Evolutionary conservation across 371 early-diverging fungal species (phyloP), one percentile per base, ranked within the genome.

Genomic region (Coemansia sp.): DNA sequence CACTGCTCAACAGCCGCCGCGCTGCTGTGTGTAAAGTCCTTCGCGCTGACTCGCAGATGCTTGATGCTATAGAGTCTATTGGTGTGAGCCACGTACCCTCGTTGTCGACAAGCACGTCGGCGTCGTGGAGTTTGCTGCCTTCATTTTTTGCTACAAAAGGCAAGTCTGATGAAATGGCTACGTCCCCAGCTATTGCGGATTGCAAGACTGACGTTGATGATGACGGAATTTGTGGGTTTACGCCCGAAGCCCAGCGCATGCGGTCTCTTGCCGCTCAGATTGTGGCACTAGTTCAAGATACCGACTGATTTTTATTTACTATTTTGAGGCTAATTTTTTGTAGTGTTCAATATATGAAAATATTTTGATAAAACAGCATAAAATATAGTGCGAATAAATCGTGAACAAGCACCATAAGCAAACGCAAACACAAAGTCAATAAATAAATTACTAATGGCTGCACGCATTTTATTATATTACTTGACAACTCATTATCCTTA

Each of bases 51-150:
- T 16, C 58, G 16, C 54, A 53, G 48, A 39, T 76, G 27, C 55
- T 76, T 2, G 59, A 40, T 2, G 73, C 74, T 5, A 56, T 76
- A 22, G 76, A 71, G n/a, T 63, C 57, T 7, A 40, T 68, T 26
- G 64, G 68, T 31, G 53, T 21, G 2, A 22, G 16, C 18, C 27
- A 37, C n/a, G 62, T 51, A 16, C n/a, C 59, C 0, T 29, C 53
- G 5, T 31, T 50, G 11, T 14, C 21, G 21, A 40, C 48, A 27
- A 10, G 22, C 51, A 21, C 53, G 1, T n/a, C 58, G 16, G n/a
- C 57, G 47, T 61, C 66, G 60, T 69, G 59, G 69, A 40, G 52
- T 27, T 37, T 34, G 55, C 52, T 59, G 42, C 66, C 66, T 14
- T 10, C 57, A 18, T 51, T 65, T 6, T 59, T 65, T 37, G 39